Evolutionary conservation across 768 basidiomycete genomes (phyloP), one percentile per base, ranked within the genome.

Genomic region (Russula griseocarnosa): DNA sequence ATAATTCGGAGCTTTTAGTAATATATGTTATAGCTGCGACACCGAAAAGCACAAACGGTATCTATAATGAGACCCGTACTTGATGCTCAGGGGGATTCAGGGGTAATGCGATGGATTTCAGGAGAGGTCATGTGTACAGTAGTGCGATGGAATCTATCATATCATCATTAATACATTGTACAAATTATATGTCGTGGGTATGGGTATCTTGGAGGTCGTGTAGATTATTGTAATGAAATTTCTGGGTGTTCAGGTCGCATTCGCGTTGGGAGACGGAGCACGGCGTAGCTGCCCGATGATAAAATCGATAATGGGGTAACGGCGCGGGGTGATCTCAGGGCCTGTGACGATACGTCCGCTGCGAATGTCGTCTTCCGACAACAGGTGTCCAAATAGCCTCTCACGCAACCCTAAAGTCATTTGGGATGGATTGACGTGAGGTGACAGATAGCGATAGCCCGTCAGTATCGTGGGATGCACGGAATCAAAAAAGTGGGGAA

Each of bases 301-400:
- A 8, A 65, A 61, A 24, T 46, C 32, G 32, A 55, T 6, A 32
- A 5, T 34, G 32, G 24, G 46, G 24, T 52, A 55, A 7, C n/a
- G 11, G 11, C 54, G 38, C 7, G 32, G 28, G 42, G 7, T 49
- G 13, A 56, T 7, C 5, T 3, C n/a, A 14, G 63, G 22, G 22
- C 46, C 59, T 4, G 22, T 54, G 0, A 30, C 22, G 59, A 65
- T 46, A 50, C 36, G 46, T 3, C 34, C 18, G 30, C 24, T 7
- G 46, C 49, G 46, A 5, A 61, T n/a, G 49, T 65, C 63, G 30
- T 36, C 6, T 6, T 55, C 59, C n/a, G 55, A 26, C 30, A 65
- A 49, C 24, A 61, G 18, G 40, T 34, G 47, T 34, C 36, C 50
- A 49, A 65, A 30, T 32, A 65, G 30, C 24, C 36, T 55, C 9